Evolutionary conservation across 805 yeast genomes (phyloP).

Genomic region (Candida cerambycidarum): DNA sequence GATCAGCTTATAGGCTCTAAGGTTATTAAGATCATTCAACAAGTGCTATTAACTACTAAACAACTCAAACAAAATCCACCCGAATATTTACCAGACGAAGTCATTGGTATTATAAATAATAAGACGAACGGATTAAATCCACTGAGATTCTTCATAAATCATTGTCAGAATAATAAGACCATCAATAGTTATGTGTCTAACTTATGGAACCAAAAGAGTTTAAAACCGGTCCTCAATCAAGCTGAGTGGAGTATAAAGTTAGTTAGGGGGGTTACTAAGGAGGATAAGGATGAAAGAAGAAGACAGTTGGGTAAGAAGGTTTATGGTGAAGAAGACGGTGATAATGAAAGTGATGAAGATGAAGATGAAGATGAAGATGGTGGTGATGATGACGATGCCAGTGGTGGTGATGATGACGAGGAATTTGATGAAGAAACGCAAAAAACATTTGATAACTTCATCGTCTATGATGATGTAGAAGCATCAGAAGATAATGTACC

Average conservation of each 20-base stretch:
- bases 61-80: slow-evolving; percentile 35
- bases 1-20: slow-evolving; percentile 31
- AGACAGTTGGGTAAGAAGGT: slow-evolving; percentile 14
- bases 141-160: slow-evolving; percentile 41
- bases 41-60: slow-evolving; percentile 28
- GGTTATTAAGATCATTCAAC: slow-evolving; percentile 27
- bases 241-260: slow-evolving; percentile 47
- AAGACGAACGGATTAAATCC: slow-evolving; percentile 43
- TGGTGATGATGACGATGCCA: slow-evolving; percentile 22
- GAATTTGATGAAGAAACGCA: slow-evolving; percentile 16
- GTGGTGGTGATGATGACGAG: slow-evolving; percentile 20
- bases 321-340: slow-evolving; percentile 15
- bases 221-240: slow-evolving; percentile 36
- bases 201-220: slow-evolving; percentile 44
- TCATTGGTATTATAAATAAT: slow-evolving; percentile 23
- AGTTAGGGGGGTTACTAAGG: slow-evolving; percentile 45
- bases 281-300: slow-evolving; percentile 30
- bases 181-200: slow-evolving; percentile 49
- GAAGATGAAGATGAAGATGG: slow-evolving; percentile 17
- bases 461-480: slow-evolving; percentile 40
- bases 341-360: slow-evolving; percentile 18
- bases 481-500: slow-evolving; percentile 36
- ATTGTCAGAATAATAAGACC: slow-evolving; percentile 39
- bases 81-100: slow-evolving; percentile 30
- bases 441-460: slow-evolving; percentile 31